Base-by-base conservation (phyloP, 2,329 filamentous ascomycete species). In the Fusarium bactridioides region DNA sequence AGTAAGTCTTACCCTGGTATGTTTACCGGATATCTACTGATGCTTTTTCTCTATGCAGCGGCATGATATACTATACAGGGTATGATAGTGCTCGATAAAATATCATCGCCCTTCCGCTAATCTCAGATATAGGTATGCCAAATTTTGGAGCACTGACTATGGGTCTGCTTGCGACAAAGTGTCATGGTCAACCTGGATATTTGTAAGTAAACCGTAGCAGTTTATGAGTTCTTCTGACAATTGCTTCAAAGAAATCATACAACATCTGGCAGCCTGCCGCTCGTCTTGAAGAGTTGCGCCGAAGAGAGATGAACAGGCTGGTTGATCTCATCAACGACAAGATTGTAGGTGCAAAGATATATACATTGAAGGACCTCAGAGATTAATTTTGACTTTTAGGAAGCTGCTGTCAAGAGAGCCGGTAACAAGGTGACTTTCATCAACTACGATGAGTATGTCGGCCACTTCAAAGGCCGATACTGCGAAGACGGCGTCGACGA, bases 61-160 rank as follows among this genome's bases (percentile, higher is more conserved):
- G 64, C 5, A 64, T 67, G 58, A 53, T 69, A n/a, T 69, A 69
- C 16, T 62, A 67, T 10, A 69, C 63, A 3, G 66, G 66, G 65
- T 50, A 48, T 18, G 19, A 6, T 29, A 31, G 15, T 12, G 2
- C 45, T 29, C 2, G 45, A 18, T 29, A 8, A 18, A n/a, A 6
- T 12, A 8, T 33, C 29, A 29, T 5, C 11, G 29, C 4, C 29
- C 47, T 19, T 10, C 4, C n/a, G 0, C 48, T 35, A 18, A 51
- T 23, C 8, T 25, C 16, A 4, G 6, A 3, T 21, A 12, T 5
- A 68, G 62, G 5, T 66, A 74, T 21, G 70, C 72, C 2, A 71
- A 74, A 16, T 74, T 73, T 15, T 57, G 40, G 40, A 57, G 59
- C 16, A 61, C 59, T 0, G 51, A 61, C 18, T 61, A 61, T 3